Percentiles rank a stretch among this genome's conserved stretches.
Evolutionary conservation across 495 filamentous ascomycete species (phyloP).

Genomic region (Sabuloglossum arenarium): DNA sequence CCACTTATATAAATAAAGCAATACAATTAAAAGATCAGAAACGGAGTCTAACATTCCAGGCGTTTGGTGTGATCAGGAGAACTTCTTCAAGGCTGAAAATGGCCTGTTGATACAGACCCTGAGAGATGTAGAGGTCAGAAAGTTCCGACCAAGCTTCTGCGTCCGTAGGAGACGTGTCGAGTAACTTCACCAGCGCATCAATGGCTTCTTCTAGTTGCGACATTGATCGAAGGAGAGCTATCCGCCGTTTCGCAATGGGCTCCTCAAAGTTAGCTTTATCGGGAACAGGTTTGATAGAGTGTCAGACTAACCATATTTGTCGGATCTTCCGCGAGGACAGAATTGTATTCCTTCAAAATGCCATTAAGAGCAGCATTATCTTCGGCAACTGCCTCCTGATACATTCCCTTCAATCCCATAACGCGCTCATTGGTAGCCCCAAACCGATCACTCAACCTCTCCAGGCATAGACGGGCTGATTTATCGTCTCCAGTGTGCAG

Average conservation of each 20-base stretch:
- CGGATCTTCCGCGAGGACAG: slow-evolving; percentile 47
- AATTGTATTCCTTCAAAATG: slow-evolving; percentile 57
- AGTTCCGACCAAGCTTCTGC: slow-evolving; percentile 89
- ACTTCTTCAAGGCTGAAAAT: slow-evolving; percentile 84
- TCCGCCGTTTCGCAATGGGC: slow-evolving; percentile 71
- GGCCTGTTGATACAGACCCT: slow-evolving; percentile 59
- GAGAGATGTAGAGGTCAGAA: slow-evolving; percentile 58
- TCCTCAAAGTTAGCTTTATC: slow-evolving; percentile 14
- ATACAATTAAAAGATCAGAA: not conserved
- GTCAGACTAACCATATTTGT: slow-evolving; percentile 50
- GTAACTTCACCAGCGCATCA: slow-evolving; percentile 44
- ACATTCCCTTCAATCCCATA: slow-evolving; percentile 59
- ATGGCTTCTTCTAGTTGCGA: slow-evolving; percentile 50
- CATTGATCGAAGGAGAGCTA: slow-evolving; percentile 58
- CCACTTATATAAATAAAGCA: not conserved
- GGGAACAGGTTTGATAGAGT: slow-evolving; percentile 1
- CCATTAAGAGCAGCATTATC: slow-evolving; percentile 38
- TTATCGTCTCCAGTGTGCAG: slow-evolving; percentile 69
- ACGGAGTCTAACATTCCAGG: slow-evolving; percentile 60
- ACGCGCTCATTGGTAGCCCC: slow-evolving; percentile 63
- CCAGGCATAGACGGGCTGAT: slow-evolving; percentile 52
- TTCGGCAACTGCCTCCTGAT: slow-evolving; percentile 64
- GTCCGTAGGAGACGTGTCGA: slow-evolving; percentile 75
- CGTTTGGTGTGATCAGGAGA: slow-evolving; percentile 68
- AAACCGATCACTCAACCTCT: slow-evolving; percentile 56